Conservation (phyloP, 2,329 filamentous ascomycete genomes). For the Ophiostoma sp. region DNA sequence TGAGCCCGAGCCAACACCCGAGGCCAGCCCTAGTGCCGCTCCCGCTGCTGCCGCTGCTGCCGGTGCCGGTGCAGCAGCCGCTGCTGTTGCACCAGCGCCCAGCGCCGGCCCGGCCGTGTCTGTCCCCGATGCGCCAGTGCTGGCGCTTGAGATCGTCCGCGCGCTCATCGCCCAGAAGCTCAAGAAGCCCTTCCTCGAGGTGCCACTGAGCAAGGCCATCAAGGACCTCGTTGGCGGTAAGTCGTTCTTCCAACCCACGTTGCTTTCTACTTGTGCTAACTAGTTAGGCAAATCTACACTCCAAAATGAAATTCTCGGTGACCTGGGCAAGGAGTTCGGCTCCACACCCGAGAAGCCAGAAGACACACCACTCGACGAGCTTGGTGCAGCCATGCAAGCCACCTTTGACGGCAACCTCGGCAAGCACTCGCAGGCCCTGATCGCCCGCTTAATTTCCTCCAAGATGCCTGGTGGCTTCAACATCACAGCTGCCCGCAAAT, state of each 20-base stretch:
- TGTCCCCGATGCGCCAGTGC: slow-evolving; percentile 79
- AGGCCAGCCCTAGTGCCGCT: slow-evolving; percentile 39
- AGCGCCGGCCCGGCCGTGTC: slow-evolving; percentile 80
- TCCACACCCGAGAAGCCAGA: slow-evolving; percentile 98
- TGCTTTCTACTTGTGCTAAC: background rate
- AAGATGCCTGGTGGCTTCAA: slow-evolving; percentile 99
- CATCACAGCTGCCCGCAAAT: slow-evolving; percentile 91
- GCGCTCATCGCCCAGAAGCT: slow-evolving; percentile 92
- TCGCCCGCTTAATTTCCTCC: slow-evolving; percentile 91
- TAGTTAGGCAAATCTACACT: slow-evolving; percentile 86
- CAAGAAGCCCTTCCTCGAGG: slow-evolving; percentile 85
- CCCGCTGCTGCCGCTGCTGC: slow-evolving; percentile 52
- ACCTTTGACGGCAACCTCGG: slow-evolving; percentile 99
- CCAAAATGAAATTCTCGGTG: slow-evolving; percentile 97
- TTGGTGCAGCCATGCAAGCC: slow-evolving; percentile 90
- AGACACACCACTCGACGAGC: slow-evolving; percentile 91
- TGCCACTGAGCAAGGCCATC: slow-evolving; percentile 93
- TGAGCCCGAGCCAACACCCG: slow-evolving; percentile 58
- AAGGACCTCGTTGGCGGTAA: slow-evolving; percentile 96
- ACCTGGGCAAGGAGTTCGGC: slow-evolving; percentile 96
- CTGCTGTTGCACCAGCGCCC: slow-evolving; percentile 53
- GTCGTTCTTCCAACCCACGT: slow-evolving; percentile 34
- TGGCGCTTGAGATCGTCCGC: slow-evolving; percentile 83
- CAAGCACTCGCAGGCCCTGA: slow-evolving; percentile 89
- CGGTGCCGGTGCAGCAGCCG: slow-evolving; percentile 51